A percentile compares a stretch with the other conserved stretches of the same genome.
Evolutionary conservation across 176 grass and related monocot genomes (phyloP).

Genomic region (Aechmea fasciata): DNA sequence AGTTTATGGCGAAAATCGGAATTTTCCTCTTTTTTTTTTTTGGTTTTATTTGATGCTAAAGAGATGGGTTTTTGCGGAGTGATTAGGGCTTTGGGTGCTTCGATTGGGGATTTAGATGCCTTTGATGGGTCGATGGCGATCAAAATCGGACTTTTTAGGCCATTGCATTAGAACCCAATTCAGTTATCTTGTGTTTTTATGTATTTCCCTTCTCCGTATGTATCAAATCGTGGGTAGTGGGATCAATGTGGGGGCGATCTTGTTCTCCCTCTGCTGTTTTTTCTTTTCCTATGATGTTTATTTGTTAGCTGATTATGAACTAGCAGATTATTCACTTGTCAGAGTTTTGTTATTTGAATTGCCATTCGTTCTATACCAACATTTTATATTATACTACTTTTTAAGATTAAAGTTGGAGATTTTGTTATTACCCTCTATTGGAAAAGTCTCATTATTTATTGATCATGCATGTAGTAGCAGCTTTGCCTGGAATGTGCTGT

Average conservation of each 20-base stretch:
- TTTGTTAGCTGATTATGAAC: too few species aligned
- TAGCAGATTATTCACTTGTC: too few species aligned
- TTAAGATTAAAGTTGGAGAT: too few species aligned
- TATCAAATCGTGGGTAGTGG: background rate
- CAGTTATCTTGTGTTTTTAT: background rate
- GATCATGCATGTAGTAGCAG: too few species aligned
- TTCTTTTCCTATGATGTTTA: too few species aligned
- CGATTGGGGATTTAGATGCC: background rate
- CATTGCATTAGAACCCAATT: background rate
- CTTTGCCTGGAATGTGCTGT: too few species aligned
- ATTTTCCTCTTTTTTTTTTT: background rate
- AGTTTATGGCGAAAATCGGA: background rate
- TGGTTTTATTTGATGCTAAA: background rate
- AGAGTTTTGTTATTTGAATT: too few species aligned
- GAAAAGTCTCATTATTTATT: too few species aligned
- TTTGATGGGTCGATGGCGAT: background rate
- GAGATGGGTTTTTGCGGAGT: constrained; percentile 1
- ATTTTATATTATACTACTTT: too few species aligned
- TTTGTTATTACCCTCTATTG: too few species aligned
- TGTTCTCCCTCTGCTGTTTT: background rate
- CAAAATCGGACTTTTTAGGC: background rate
- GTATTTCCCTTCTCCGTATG: background rate
- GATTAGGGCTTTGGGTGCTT: constrained; percentile 1
- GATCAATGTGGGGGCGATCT: background rate
- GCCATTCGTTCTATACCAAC: too few species aligned